Percentiles rank a stretch among this genome's conserved stretches.
Evolutionary conservation across 805 yeast species (phyloP).

Genomic region (Candida ovalis): DNA sequence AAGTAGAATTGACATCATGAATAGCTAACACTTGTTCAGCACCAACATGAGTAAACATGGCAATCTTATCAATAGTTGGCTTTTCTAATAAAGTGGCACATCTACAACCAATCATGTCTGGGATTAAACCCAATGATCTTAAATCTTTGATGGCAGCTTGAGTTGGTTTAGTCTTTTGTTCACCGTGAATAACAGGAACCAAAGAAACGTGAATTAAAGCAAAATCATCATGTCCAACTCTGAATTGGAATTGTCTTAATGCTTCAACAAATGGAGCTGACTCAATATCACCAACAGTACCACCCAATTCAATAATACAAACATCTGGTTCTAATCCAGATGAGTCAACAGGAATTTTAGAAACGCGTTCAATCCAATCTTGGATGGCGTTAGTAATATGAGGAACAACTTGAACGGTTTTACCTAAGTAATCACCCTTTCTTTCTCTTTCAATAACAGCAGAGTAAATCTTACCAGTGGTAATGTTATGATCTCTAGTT

Average conservation of each 20-base stretch:
- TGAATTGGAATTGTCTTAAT: conserved; percentile 95
- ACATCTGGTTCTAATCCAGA: conserved; percentile 89
- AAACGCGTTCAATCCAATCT: conserved; percentile 95
- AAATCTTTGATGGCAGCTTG: conserved; percentile 98
- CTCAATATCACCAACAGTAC: conserved; percentile 99
- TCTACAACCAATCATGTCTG: conserved; percentile 98
- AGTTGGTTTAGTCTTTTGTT: conserved; percentile 98
- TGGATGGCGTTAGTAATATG: conserved; percentile 96
- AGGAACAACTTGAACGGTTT: conserved; percentile 99
- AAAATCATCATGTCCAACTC: conserved; percentile 91
- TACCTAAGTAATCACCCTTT: conserved; percentile 95
- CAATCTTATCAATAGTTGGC: conserved; percentile 90
- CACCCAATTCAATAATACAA: conserved; percentile 96
- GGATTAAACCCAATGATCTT: conserved; percentile 90
- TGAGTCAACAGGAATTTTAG: conserved; percentile 87
- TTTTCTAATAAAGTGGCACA: conserved; percentile 78
- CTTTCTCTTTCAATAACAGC: conserved; percentile 93
- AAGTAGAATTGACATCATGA: conserved; percentile 94
- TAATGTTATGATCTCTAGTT: conserved; percentile 92
- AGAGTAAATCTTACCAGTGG: conserved; percentile 96
- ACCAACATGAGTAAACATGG: conserved; percentile 99
- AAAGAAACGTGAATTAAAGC: conserved; percentile 95
- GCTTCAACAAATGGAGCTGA: conserved; percentile 99
- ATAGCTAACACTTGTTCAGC: conserved; percentile 97
- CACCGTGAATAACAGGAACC: conserved; percentile 97